phyloP scores from a whole-genome alignment of 495 filamentous ascomycete genomes.

The Parmelia sp. region DNA sequence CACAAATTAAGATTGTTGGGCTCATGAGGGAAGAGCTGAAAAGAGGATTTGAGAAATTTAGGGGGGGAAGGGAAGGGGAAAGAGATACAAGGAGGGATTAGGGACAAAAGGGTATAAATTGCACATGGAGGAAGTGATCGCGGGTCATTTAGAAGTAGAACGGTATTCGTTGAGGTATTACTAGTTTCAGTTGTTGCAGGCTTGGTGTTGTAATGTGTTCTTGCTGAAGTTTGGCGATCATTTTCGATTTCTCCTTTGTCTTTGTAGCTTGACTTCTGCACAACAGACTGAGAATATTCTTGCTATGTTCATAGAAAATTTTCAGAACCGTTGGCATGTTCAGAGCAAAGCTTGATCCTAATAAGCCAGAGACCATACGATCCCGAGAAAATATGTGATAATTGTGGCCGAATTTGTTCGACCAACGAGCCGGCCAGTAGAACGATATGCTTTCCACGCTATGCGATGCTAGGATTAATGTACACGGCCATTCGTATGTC shows the following conservation, averaged over 20 bases:
- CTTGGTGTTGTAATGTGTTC: too few relatives aligned
- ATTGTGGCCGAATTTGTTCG: not conserved
- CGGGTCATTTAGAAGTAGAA: not conserved
- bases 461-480: not conserved
- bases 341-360: not conserved
- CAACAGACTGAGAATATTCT: not conserved
- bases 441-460: conserved; percentile 1
- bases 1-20: not conserved
- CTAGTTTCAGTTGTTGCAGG: not conserved
- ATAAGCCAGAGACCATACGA: not conserved
- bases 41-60: too few relatives aligned
- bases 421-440: not conserved
- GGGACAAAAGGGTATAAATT: not conserved
- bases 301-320: not conserved
- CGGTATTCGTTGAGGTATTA: not conserved
- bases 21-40: not conserved
- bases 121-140: too few relatives aligned
- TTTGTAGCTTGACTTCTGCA: not conserved
- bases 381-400: not conserved
- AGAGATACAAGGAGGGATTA: not conserved
- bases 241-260: not conserved
- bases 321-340: not conserved
- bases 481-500: conserved; percentile 1
- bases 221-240: not conserved
- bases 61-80: not conserved